phyloP scores from a whole-genome alignment of 2,329 filamentous ascomycete genomes.

The Fusarium verticillioides region DNA sequence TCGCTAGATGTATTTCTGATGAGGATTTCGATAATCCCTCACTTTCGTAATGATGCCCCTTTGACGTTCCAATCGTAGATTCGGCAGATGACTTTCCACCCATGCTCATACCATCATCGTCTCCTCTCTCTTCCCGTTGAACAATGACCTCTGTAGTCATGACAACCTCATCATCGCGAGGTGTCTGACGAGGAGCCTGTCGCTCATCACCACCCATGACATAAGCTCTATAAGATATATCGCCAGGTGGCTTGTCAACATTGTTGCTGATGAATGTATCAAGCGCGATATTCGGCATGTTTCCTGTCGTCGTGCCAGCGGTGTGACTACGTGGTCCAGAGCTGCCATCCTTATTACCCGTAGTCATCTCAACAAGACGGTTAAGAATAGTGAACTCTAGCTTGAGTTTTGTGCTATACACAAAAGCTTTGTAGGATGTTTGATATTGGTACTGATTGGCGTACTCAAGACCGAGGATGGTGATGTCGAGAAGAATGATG shows the following conservation, averaged over 20 bases:
- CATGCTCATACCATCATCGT: constrained; percentile 33
- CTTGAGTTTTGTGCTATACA: constrained; percentile 55
- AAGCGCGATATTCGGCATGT: constrained; percentile 32
- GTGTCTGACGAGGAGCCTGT: background rate
- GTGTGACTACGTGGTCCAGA: constrained; percentile 39
- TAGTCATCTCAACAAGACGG: constrained; percentile 50
- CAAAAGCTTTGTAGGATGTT: constrained; percentile 51
- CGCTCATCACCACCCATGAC: constrained; percentile 40
- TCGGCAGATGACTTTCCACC: constrained; percentile 26
- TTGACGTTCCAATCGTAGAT: constrained; percentile 26
- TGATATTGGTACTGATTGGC: constrained; percentile 51
- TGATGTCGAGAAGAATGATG: constrained; percentile 59
- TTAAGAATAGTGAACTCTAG: constrained; percentile 55
- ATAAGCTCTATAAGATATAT: constrained; percentile 40
- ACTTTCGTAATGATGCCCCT: constrained; percentile 18
- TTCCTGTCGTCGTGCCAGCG: constrained; percentile 5
- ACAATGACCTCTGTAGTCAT: constrained; percentile 44
- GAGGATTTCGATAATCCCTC: constrained; percentile 42
- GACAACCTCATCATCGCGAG: constrained; percentile 32
- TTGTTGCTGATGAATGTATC: constrained; percentile 37
- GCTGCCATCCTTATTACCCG: constrained; percentile 41
- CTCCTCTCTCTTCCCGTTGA: constrained; percentile 36
- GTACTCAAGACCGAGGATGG: constrained; percentile 53
- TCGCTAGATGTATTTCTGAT: constrained; percentile 41
- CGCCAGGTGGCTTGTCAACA: constrained; percentile 11